phyloP scores from a whole-genome alignment of 352 stramenopile genomes.

The Globisporangium okanoganense region DNA sequence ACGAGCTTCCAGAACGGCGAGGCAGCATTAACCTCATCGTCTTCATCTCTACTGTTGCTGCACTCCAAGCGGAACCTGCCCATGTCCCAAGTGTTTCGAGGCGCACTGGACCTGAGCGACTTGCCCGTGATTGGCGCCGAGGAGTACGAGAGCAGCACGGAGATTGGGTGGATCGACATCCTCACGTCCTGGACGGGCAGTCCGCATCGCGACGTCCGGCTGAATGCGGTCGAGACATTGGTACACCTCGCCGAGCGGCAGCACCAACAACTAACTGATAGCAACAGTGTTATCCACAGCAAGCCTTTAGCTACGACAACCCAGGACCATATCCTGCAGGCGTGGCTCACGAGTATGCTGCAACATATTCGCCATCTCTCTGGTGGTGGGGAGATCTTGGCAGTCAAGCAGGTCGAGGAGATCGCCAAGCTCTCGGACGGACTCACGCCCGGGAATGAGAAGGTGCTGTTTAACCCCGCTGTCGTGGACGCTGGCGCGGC shows the following conservation, averaged over 20 bases:
- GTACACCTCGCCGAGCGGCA: constrained; percentile 52
- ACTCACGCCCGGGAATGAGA: constrained; percentile 71
- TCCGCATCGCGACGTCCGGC: constrained; percentile 41
- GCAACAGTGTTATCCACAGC: not conserved
- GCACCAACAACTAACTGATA: not conserved
- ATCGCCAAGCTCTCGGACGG: constrained; percentile 74
- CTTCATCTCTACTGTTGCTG: constrained; percentile 40
- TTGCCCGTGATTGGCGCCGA: constrained; percentile 67
- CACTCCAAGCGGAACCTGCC: constrained; percentile 57
- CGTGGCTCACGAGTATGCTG: constrained; percentile 74
- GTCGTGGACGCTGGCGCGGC: constrained; percentile 67
- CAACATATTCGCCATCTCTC: constrained; percentile 62
- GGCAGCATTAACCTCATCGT: constrained; percentile 36
- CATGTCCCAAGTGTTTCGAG: constrained; percentile 65
- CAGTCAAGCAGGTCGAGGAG: constrained; percentile 74
- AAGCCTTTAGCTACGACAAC: not conserved
- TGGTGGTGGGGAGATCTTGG: constrained; percentile 56
- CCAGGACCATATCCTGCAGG: constrained; percentile 66
- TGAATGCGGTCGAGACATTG: constrained; percentile 67
- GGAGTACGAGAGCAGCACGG: constrained; percentile 69
- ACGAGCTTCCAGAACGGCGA: constrained; percentile 49
- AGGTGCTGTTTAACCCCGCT: constrained; percentile 59
- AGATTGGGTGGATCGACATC: constrained; percentile 83
- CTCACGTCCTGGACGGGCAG: constrained; percentile 70
- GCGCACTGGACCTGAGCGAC: constrained; percentile 53